Conservation (phyloP, 139 green algal species). For the Chlorella sp. region DNA sequence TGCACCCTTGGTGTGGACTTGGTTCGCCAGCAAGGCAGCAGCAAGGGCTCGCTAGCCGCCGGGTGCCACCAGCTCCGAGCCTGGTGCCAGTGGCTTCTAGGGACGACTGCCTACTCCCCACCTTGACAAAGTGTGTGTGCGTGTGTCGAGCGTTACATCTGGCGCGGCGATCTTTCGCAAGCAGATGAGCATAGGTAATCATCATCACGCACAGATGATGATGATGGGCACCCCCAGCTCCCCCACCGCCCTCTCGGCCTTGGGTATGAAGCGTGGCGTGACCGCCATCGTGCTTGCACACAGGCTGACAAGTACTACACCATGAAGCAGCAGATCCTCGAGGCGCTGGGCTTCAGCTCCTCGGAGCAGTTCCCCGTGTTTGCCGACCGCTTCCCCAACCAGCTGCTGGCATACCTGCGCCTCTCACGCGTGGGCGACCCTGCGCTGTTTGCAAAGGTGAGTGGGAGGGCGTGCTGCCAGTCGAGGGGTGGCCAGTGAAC, state of each 20-base stretch:
- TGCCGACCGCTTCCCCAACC: constrained; percentile 77
- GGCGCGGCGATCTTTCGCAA: too few species aligned
- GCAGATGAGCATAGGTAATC: too few species aligned
- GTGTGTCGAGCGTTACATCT: not conserved
- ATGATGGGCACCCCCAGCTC: not conserved
- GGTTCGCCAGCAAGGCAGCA: too few species aligned
- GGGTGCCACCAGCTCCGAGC: too few species aligned
- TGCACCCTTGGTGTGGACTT: not conserved
- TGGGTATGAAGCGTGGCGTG: not conserved
- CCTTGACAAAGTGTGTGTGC: not conserved
- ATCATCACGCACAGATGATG: not conserved
- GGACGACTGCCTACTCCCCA: not conserved
- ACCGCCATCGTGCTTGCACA: not conserved
- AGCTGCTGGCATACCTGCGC: constrained; percentile 88
- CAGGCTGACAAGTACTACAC: constrained; percentile 23
- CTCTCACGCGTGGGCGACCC: constrained; percentile 60
- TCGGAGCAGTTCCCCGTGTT: constrained; percentile 82
- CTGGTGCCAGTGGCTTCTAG: not conserved
- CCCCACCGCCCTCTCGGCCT: not conserved
- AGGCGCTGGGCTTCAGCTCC: constrained; percentile 22
- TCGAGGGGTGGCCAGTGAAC: not conserved
- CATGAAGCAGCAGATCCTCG: constrained; percentile 30
- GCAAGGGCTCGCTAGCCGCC: too few species aligned
- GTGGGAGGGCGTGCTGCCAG: not conserved
- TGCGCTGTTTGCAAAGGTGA: constrained; percentile 47